phyloP scores from a whole-genome alignment of 495 filamentous ascomycete species.

The Ascodesmis nigricans region DNA sequence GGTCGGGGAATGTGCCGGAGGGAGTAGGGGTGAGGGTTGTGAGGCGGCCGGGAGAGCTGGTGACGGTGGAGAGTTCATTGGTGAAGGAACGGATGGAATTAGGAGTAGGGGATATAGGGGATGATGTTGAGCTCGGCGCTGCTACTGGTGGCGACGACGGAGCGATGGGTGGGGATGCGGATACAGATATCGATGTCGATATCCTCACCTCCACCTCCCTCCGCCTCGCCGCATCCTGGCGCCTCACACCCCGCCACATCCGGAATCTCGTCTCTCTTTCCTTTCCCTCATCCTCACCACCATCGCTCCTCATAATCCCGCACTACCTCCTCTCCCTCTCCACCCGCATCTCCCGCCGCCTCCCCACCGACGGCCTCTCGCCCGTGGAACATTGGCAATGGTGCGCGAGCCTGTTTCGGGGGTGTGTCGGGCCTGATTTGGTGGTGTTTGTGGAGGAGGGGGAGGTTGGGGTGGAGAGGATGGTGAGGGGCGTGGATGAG shows the following conservation, averaged over 20 bases:
- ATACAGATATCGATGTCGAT: slow-evolving; percentile 8
- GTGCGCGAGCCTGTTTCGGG: slow-evolving; percentile 88
- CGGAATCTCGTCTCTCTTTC: slow-evolving; percentile 8
- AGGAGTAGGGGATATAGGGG: not conserved
- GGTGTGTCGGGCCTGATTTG: slow-evolving; percentile 65
- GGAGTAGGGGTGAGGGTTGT: slow-evolving; percentile 11
- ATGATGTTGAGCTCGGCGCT: slow-evolving; percentile 7
- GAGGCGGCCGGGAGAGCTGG: slow-evolving; percentile 1
- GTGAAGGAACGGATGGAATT: not conserved
- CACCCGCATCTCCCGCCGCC: slow-evolving; percentile 45
- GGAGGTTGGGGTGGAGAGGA: too few relatives aligned
- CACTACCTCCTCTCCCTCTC: slow-evolving; percentile 41
- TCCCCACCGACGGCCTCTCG: slow-evolving; percentile 54
- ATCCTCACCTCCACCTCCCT: slow-evolving; percentile 11
- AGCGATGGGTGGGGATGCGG: not conserved
- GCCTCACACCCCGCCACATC: slow-evolving; percentile 14
- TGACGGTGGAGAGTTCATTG: slow-evolving; percentile 4
- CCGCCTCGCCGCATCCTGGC: slow-evolving; percentile 14
- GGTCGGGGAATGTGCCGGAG: slow-evolving; percentile 12
- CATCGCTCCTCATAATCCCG: slow-evolving; percentile 15
- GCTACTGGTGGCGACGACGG: slow-evolving; percentile 1
- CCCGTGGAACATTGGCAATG: slow-evolving; percentile 93
- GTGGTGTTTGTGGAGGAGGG: too few relatives aligned
- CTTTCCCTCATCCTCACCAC: slow-evolving; percentile 16
- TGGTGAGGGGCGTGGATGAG: too few relatives aligned